Conservation (phyloP, 2,329 filamentous ascomycete genomes). For the Ophiostoma sp. region DNA sequence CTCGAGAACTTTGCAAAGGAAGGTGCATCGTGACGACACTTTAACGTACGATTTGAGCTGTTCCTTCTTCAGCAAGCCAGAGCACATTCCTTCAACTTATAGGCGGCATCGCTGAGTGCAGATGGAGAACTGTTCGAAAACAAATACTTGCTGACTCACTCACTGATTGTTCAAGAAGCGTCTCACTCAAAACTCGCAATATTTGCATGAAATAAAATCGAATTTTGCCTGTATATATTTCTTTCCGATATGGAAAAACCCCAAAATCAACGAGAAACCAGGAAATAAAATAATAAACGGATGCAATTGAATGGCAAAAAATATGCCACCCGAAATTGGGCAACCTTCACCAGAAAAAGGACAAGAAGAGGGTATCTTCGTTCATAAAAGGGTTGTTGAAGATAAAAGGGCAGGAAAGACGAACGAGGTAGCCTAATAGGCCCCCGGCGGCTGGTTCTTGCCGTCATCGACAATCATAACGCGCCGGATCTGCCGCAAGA, state of each 20-base stretch:
- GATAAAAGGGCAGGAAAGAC: neutral
- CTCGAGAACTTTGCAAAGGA: neutral
- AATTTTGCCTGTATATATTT: neutral
- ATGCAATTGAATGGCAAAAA: neutral
- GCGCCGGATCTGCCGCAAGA: conserved; percentile 58
- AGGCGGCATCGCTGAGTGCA: neutral
- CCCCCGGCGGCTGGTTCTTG: conserved; percentile 12
- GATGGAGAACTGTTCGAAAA: too few relatives aligned
- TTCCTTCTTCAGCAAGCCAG: too few relatives aligned
- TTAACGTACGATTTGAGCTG: neutral
- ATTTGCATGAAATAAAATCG: neutral
- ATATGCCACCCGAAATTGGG: neutral
- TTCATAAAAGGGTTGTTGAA: conserved; percentile 5
- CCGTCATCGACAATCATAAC: conserved; percentile 27
- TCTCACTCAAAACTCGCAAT: too few relatives aligned
- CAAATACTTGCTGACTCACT: too few relatives aligned
- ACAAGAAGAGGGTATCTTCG: conserved; percentile 16
- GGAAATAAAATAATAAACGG: neutral
- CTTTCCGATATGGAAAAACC: neutral
- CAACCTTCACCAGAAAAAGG: neutral
- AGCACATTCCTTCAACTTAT: too few relatives aligned
- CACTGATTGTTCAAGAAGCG: too few relatives aligned
- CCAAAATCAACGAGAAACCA: neutral
- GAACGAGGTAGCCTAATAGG: neutral
- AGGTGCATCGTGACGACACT: neutral